A percentile compares a stretch with the other conserved stretches of the same genome.
Conservation (phyloP, 768 basidiomycete genomes). For the Termitomyces sp. region DNA sequence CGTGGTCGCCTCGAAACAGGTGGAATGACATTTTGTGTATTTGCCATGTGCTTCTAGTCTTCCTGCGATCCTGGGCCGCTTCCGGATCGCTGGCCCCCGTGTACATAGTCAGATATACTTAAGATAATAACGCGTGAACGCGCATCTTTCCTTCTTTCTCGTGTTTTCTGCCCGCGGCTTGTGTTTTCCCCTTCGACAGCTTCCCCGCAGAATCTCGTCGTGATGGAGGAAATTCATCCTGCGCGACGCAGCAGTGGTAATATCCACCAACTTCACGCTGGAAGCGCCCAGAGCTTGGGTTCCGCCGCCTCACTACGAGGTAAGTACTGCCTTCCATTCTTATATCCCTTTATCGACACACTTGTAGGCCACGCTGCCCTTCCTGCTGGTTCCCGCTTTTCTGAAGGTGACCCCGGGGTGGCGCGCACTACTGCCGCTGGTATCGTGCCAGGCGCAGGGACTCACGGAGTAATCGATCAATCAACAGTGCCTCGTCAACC, state of each 20-base stretch:
- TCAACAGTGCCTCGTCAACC: conserved; percentile 16
- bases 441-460: conserved; percentile 13
- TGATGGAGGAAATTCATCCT: conserved; percentile 31
- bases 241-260: conserved; percentile 34
- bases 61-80: conserved; percentile 16
- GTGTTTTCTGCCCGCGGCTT: conserved; percentile 12
- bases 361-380: conserved; percentile 29
- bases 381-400: conserved; percentile 27
- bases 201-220: conserved; percentile 15
- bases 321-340: conserved; percentile 10
- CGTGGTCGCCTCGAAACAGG: conserved; percentile 9
- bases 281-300: conserved; percentile 25
- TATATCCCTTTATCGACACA: neutral
- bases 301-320: conserved; percentile 34
- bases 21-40: conserved; percentile 17
- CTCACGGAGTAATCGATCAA: conserved; percentile 13
- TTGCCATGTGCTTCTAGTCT: conserved; percentile 25
- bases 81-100: conserved; percentile 15
- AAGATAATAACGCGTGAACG: conserved; percentile 9
- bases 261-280: conserved; percentile 26
- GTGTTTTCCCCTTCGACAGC: conserved; percentile 9
- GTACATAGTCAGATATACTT: conserved; percentile 7
- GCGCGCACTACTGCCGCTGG: conserved; percentile 22
- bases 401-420: conserved; percentile 20
- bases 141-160: conserved; percentile 8